phyloP scores from a whole-genome alignment of 352 stramenopile genomes.

The Blastocystis sp. region DNA sequence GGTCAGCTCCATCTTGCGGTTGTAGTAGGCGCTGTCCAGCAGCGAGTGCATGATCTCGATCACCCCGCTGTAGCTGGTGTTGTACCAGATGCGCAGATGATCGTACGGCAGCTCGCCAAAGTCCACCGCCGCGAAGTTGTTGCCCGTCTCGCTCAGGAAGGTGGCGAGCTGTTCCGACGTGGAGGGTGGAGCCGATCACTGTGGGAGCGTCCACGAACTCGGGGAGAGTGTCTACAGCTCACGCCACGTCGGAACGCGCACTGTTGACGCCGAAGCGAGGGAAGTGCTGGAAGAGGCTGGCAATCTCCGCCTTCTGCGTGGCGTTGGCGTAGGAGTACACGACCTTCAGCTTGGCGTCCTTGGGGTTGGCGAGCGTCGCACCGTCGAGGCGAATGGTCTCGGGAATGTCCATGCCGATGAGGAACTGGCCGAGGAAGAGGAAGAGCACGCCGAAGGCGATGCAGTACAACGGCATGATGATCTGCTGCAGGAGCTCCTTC shows the following conservation, averaged over 20 bases:
- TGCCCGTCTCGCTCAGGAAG: background rate
- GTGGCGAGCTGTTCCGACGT: background rate
- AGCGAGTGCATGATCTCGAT: constrained; percentile 8
- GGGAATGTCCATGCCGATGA: background rate
- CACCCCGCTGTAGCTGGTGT: constrained; percentile 45
- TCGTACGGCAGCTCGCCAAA: background rate
- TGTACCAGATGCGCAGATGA: constrained; percentile 42
- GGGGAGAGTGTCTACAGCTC: background rate
- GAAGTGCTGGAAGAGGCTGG: background rate
- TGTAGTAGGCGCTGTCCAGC: constrained; percentile 20
- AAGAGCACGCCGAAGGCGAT: constrained; percentile 11
- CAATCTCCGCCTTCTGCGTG: constrained; percentile 16
- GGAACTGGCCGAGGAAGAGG: constrained; percentile 39
- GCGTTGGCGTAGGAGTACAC: constrained; percentile 5
- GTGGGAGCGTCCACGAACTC: background rate
- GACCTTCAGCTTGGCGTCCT: background rate
- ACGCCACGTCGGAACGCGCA: background rate
- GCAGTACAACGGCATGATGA: background rate
- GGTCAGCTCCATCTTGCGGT: background rate
- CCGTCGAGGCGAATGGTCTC: background rate
- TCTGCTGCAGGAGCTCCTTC: constrained; percentile 62
- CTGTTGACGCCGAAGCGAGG: background rate
- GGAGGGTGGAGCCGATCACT: background rate
- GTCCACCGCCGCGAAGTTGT: constrained; percentile 29
- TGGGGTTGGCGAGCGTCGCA: background rate